Conservation (phyloP, 2,329 filamentous ascomycete genomes). For the Teratosphaeriaceae sp. region DNA sequence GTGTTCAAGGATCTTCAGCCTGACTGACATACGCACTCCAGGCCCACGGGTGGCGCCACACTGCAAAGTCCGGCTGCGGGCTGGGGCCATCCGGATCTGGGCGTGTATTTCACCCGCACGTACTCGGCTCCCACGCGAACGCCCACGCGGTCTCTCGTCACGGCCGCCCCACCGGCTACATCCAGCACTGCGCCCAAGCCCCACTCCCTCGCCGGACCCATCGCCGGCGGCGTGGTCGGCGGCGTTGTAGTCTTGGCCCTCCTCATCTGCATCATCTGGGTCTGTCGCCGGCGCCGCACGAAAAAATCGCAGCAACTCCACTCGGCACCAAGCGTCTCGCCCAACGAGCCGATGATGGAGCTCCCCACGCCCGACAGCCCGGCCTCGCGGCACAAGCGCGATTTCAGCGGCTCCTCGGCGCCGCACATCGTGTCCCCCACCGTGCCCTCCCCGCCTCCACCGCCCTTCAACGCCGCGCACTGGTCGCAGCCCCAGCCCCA, state of each 20-base stretch:
- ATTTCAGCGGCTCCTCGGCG: not conserved
- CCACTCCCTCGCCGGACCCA: constrained; percentile 28
- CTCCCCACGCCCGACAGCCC: constrained; percentile 3
- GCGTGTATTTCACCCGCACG: constrained; percentile 47
- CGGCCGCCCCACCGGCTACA: constrained; percentile 19
- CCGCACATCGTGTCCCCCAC: not conserved
- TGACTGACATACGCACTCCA: constrained; percentile 17
- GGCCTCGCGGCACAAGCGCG: not conserved
- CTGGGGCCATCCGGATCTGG: constrained; percentile 48
- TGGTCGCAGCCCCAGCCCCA: constrained; percentile 6
- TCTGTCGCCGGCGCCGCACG: constrained; percentile 29
- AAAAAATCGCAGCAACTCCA: constrained; percentile 18
- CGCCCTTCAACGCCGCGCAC: constrained; percentile 1
- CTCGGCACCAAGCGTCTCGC: constrained; percentile 1
- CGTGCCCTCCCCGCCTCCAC: not conserved
- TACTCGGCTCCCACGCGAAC: constrained; percentile 42
- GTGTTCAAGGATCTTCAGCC: no score
- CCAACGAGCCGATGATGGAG: not conserved
- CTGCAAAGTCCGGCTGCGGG: constrained; percentile 42
- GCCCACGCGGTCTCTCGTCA: constrained; percentile 43
- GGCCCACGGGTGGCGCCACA: constrained; percentile 48
- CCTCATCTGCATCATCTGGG: constrained; percentile 23
- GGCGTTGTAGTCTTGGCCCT: constrained; percentile 29
- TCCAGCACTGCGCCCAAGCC: constrained; percentile 5
- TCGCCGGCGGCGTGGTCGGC: constrained; percentile 36